Evolutionary conservation across 345 rosid genomes (phyloP).

Genomic region (Capsella bursapastoris): DNA sequence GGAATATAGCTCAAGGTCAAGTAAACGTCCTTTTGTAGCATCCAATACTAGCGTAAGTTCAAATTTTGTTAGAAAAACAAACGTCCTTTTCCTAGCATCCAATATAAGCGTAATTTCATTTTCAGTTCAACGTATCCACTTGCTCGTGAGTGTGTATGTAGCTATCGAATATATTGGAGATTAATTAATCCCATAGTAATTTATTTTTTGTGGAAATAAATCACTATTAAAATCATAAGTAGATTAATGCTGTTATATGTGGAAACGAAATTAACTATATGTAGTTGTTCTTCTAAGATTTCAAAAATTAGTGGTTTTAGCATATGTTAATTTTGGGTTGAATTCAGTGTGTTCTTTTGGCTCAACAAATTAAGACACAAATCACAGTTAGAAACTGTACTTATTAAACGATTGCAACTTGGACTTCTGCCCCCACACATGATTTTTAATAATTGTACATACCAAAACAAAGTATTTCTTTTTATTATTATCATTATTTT

Average conservation of each 20-base stretch:
- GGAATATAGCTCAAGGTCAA: too few species aligned
- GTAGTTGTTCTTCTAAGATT: too few species aligned
- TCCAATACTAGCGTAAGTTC: too few species aligned
- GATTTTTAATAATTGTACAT: slow-evolving; percentile 24
- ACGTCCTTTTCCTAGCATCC: slow-evolving; percentile 4
- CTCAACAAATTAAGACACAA: background rate
- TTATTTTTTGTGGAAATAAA: too few species aligned
- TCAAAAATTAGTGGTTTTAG: background rate
- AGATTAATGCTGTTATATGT: background rate
- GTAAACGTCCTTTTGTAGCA: too few species aligned
- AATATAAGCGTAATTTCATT: too few species aligned
- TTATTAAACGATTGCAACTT: slow-evolving; percentile 24
- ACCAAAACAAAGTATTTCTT: slow-evolving; percentile 20
- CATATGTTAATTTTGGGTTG: background rate
- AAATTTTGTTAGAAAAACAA: background rate
- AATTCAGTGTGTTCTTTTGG: background rate
- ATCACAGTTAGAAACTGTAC: slow-evolving; percentile 9
- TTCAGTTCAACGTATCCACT: slow-evolving; percentile 21
- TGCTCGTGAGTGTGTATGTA: slow-evolving; percentile 9
- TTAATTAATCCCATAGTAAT: background rate
- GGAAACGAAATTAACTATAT: too few species aligned
- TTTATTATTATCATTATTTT: background rate
- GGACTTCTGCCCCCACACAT: slow-evolving; percentile 27
- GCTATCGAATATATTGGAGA: background rate
- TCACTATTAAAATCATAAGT: background rate